These are phyloP conservation scores for Hammondia hammondi DNA, from an alignment of 169 alveolate genomes.

Conservation along the genomic window DNA sequence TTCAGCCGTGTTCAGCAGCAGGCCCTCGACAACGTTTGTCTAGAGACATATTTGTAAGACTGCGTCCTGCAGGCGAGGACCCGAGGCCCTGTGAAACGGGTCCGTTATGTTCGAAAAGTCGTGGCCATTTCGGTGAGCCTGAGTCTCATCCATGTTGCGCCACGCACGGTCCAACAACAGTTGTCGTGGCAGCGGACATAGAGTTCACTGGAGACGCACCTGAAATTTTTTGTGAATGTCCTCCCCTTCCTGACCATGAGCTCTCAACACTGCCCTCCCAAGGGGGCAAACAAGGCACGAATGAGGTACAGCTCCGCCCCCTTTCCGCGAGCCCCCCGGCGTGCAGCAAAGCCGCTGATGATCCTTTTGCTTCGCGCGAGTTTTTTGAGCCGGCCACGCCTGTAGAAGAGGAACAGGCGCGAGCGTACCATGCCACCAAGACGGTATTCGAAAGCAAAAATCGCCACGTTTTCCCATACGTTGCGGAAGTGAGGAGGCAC, in stretches of 20 bases:
- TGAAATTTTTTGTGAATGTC: not conserved
- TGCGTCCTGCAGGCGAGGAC: no score
- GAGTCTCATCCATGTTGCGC: not conserved
- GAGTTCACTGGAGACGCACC: not conserved
- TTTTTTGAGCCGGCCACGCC: not conserved
- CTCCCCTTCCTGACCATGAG: not conserved
- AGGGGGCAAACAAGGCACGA: not conserved
- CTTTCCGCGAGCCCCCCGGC: not conserved
- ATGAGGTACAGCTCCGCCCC: not conserved
- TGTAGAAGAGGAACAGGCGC: not conserved
- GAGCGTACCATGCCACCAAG: not conserved
- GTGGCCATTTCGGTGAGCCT: no score
- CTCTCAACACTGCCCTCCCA: not conserved
- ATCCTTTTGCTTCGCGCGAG: not conserved
- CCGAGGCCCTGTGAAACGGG: no score
- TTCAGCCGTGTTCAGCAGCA: no score
- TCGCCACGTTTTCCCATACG: not conserved
- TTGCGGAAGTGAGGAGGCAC: not conserved
- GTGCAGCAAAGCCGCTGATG: not conserved
- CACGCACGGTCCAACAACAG: not conserved
- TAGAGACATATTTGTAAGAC: no score
- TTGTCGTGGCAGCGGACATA: not conserved
- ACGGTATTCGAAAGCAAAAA: not conserved
- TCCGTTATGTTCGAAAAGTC: no score
- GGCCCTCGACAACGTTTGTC: no score